Percentiles rank a stretch among this genome's conserved stretches.
phyloP scores from a whole-genome alignment of 306 rosid species.

The Prosopis cineraria region DNA sequence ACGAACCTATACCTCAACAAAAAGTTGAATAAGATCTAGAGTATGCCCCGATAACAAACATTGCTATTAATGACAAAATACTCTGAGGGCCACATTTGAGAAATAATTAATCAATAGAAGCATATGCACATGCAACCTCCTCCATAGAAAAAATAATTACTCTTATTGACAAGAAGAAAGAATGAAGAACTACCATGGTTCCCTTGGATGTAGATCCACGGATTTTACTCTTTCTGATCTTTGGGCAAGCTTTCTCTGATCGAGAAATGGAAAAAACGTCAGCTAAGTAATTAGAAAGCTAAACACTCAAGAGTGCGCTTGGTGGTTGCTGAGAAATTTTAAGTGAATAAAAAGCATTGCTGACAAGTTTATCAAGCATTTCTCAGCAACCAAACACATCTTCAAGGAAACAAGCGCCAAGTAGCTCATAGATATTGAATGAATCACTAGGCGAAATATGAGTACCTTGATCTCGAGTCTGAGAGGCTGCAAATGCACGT shows the following conservation, averaged over 20 bases:
- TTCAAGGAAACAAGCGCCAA: constrained; percentile 8
- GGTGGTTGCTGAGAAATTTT: constrained; percentile 32
- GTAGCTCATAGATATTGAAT: constrained; percentile 27
- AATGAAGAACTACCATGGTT: constrained; percentile 82
- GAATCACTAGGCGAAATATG: constrained; percentile 15
- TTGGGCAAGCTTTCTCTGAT: constrained; percentile 65
- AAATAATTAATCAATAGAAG: not conserved
- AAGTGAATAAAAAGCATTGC: not conserved
- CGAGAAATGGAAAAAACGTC: constrained; percentile 27
- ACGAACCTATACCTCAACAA: not conserved
- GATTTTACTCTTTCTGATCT: constrained; percentile 87
- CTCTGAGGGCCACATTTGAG: constrained; percentile 1
- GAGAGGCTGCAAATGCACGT: constrained; percentile 81
- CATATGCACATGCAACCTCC: not conserved
- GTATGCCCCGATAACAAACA: constrained; percentile 30
- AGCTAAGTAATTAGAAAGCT: constrained; percentile 33
- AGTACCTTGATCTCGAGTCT: constrained; percentile 98
- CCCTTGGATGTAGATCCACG: constrained; percentile 99
- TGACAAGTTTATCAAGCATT: constrained; percentile 14
- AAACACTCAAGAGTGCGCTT: constrained; percentile 24
- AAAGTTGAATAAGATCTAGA: constrained; percentile 19
- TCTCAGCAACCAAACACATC: constrained; percentile 9
- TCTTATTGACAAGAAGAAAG: not conserved
- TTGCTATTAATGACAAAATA: constrained; percentile 4
- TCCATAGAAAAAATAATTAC: not conserved